A percentile compares a stretch with the other conserved stretches of the same genome.
Conservation (phyloP, 768 basidiomycete species). For the Exidia glandulosa region DNA sequence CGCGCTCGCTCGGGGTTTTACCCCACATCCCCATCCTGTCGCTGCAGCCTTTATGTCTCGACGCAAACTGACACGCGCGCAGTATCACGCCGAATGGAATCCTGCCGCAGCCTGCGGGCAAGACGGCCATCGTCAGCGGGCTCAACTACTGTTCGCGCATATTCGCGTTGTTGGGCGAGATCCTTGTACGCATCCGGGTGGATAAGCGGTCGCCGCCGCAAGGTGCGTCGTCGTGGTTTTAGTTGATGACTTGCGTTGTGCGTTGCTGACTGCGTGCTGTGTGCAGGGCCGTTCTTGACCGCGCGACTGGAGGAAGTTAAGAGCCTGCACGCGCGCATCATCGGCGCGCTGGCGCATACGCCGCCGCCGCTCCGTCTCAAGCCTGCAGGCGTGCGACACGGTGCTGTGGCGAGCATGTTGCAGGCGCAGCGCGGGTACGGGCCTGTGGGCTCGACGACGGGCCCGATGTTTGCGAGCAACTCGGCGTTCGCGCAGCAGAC, state of each 20-base stretch:
- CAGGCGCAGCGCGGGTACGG: slow-evolving; percentile 25
- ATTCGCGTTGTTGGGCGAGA: slow-evolving; percentile 77
- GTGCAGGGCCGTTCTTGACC: slow-evolving; percentile 52
- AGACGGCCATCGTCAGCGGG: slow-evolving; percentile 75
- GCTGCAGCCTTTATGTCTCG: too few relatives aligned
- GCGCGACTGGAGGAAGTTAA: slow-evolving; percentile 78
- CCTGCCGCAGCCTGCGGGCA: slow-evolving; percentile 77
- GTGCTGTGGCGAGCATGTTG: slow-evolving; percentile 1
- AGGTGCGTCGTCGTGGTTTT: slow-evolving; percentile 23
- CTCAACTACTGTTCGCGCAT: slow-evolving; percentile 81
- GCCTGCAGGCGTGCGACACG: slow-evolving; percentile 2
- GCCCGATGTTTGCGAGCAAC: slow-evolving; percentile 4
- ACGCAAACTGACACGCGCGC: not conserved
- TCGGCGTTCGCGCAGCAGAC: slow-evolving; percentile 72
- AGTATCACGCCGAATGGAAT: slow-evolving; percentile 81
- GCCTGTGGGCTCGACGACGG: not conserved
- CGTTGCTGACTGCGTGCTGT: too few relatives aligned
- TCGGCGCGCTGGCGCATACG: slow-evolving; percentile 60
- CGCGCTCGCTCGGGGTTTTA: too few relatives aligned
- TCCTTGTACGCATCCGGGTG: slow-evolving; percentile 74
- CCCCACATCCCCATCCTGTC: too few relatives aligned
- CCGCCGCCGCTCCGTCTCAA: slow-evolving; percentile 70
- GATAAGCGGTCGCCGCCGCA: slow-evolving; percentile 79
- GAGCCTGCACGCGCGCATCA: slow-evolving; percentile 65
- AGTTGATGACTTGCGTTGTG: not conserved